phyloP scores from a whole-genome alignment of 768 basidiomycete genomes.

The Gymnopilus junonius region DNA sequence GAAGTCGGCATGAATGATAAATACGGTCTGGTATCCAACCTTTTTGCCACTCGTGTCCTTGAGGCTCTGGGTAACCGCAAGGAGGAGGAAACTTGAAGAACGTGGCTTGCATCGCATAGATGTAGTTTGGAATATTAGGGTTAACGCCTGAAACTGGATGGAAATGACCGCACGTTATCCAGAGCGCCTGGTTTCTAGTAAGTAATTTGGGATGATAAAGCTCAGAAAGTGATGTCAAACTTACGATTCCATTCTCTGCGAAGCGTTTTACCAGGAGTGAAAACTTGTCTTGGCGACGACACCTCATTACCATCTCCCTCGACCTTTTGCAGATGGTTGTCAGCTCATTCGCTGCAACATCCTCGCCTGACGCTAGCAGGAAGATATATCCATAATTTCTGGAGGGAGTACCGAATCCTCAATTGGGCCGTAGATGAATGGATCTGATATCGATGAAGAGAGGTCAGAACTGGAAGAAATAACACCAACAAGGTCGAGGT shows the following conservation, averaged over 20 bases:
- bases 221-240: not conserved
- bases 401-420: not conserved
- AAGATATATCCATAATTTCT: slow-evolving; percentile 9
- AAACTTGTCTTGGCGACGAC: slow-evolving; percentile 1
- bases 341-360: not conserved
- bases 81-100: slow-evolving; percentile 5
- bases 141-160: not conserved
- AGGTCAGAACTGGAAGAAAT: not conserved
- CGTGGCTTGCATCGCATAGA: slow-evolving; percentile 6
- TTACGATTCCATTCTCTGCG: slow-evolving; percentile 1
- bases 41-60: not conserved
- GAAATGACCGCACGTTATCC: slow-evolving; percentile 14
- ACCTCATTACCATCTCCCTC: slow-evolving; percentile 3
- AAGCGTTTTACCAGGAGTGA: not conserved
- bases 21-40: not conserved
- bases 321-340: slow-evolving; percentile 1
- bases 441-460: not conserved
- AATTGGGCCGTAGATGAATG: not conserved
- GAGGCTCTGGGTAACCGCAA: not conserved
- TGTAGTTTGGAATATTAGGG: not conserved
- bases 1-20: not conserved
- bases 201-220: not conserved
- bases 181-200: slow-evolving; percentile 1
- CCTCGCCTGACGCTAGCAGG: not conserved
- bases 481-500: not conserved